phyloP scores from a whole-genome alignment of 768 basidiomycete species.

The Pilatotrama ljubarskyi region DNA sequence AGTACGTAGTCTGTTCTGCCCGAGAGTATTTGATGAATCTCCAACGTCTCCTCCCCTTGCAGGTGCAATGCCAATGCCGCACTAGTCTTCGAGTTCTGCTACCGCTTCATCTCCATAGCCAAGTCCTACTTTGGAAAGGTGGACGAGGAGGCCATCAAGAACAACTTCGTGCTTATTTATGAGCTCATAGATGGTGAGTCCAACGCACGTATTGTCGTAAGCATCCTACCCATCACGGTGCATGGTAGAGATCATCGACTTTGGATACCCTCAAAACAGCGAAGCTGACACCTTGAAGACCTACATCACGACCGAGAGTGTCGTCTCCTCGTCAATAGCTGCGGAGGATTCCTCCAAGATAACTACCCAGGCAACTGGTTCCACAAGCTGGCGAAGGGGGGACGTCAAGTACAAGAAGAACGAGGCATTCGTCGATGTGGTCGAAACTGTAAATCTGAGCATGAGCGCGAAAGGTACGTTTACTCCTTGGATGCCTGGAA shows the following conservation, averaged over 20 bases:
- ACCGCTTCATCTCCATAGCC: constrained; percentile 92
- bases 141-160: constrained; percentile 97
- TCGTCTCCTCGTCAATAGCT: constrained; percentile 82
- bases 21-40: no score
- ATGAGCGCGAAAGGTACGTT: constrained; percentile 91
- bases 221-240: neutral
- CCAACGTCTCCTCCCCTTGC: neutral
- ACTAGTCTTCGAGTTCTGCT: constrained; percentile 96
- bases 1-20: constrained; percentile 46
- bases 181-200: constrained; percentile 91
- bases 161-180: constrained; percentile 98
- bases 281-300: constrained; percentile 97
- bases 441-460: constrained; percentile 92
- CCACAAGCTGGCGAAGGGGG: constrained; percentile 91
- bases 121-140: constrained; percentile 98
- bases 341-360: constrained; percentile 97
- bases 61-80: constrained; percentile 98
- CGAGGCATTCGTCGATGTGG: constrained; percentile 99
- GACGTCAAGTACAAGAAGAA: constrained; percentile 99
- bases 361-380: constrained; percentile 94
- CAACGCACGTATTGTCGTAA: neutral
- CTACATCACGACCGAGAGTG: constrained; percentile 97
- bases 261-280: constrained; percentile 98
- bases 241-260: constrained; percentile 87
- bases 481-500: neutral